A percentile compares a stretch with the other conserved stretches of the same genome.
Conservation (phyloP, 805 yeast species). For the Scheffersomyces ergatensis region DNA sequence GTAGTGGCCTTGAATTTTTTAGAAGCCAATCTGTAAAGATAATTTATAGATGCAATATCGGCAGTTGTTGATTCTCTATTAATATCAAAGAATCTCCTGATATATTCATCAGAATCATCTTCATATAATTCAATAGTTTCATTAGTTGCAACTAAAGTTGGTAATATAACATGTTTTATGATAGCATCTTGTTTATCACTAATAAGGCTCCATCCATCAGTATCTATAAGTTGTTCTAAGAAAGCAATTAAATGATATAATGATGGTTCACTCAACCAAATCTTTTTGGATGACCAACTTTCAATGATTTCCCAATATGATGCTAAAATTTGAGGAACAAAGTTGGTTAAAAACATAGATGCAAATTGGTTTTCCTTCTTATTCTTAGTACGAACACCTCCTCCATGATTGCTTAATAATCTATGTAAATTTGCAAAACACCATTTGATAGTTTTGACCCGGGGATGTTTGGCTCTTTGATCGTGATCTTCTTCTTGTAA, state of each 20-base stretch:
- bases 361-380: constrained; percentile 28
- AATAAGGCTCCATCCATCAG: constrained; percentile 36
- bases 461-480: constrained; percentile 35
- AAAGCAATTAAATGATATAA: constrained; percentile 43
- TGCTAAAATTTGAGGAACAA: constrained; percentile 41
- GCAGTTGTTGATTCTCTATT: constrained; percentile 47
- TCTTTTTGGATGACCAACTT: constrained; percentile 33
- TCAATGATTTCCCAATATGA: constrained; percentile 44
- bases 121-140: constrained; percentile 41
- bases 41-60: constrained; percentile 50
- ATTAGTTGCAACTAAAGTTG: constrained; percentile 36
- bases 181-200: constrained; percentile 40
- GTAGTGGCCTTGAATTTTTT: constrained; percentile 39
- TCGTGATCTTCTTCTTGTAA: constrained; percentile 30
- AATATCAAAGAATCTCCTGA: constrained; percentile 44
- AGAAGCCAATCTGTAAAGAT: constrained; percentile 36
- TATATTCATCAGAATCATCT: constrained; percentile 46
- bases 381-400: constrained; percentile 35
- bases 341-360: constrained; percentile 26
- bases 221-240: constrained; percentile 39
- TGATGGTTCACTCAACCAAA: constrained; percentile 41
- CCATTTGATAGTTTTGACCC: constrained; percentile 44
- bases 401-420: constrained; percentile 42
- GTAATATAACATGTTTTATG: constrained; percentile 37
- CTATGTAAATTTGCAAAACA: constrained; percentile 43